Conservation (phyloP, 169 alveolate species). For the Eimeria praecox region DNA sequence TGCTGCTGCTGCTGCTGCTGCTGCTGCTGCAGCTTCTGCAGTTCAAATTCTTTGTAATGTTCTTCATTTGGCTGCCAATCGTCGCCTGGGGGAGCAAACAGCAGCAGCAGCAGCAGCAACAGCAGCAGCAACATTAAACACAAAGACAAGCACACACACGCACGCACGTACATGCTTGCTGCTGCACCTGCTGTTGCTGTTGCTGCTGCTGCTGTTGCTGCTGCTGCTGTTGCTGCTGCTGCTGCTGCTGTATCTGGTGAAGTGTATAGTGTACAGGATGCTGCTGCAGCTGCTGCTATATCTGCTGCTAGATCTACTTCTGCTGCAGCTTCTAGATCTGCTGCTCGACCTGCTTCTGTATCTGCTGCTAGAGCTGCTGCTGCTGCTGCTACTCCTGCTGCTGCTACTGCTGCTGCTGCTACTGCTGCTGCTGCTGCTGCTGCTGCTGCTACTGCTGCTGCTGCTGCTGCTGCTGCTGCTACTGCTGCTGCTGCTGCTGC, state of each 20-base stretch:
- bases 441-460: background rate
- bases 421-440: slow-evolving; percentile 4
- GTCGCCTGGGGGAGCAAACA: slow-evolving; percentile 57
- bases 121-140: background rate
- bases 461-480: background rate
- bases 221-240: background rate
- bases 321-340: background rate
- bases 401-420: slow-evolving; percentile 10
- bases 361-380: background rate
- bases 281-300: no score
- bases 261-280: no score
- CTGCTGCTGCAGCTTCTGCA: slow-evolving; percentile 50
- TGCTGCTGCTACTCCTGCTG: background rate
- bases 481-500: slow-evolving; percentile 9
- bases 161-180: background rate
- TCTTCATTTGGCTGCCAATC: slow-evolving; percentile 62
- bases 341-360: background rate
- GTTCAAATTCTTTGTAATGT: slow-evolving; percentile 27
- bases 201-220: background rate
- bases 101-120: slow-evolving; percentile 9
- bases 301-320: background rate
- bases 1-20: slow-evolving; percentile 26
- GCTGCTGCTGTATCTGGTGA: no score
- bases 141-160: background rate
- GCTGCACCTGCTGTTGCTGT: background rate